Base-by-base conservation (phyloP, 495 filamentous ascomycete species). In the Echria macrotheca region DNA sequence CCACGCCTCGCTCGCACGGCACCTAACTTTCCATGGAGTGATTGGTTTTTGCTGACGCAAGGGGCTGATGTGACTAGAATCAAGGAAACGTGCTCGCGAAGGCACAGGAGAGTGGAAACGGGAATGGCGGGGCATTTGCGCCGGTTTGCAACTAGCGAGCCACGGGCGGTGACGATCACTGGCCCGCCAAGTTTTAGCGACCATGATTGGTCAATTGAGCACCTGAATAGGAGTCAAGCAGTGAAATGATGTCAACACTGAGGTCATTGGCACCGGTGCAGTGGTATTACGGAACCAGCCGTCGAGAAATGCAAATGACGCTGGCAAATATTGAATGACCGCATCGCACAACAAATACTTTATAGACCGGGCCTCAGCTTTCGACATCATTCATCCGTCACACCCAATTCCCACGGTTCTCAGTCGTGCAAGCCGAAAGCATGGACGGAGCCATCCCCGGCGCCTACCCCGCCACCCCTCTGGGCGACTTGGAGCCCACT, bases 131-230 rank as follows among this genome's bases (percentile, higher is more conserved):
- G n/a, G n/a, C n/a, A n/a, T n/a, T n/a, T n/a, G n/a, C n/a, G n/a
- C n/a, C n/a, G n/a, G n/a, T n/a, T n/a, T n/a, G n/a, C n/a, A n/a
- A n/a, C n/a, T n/a, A n/a, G n/a, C n/a, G n/a, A n/a, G n/a, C n/a
- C n/a, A n/a, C n/a, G n/a, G n/a, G n/a, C n/a, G n/a, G n/a, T n/a
- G n/a, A n/a, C n/a, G n/a, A n/a, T n/a, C n/a, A n/a, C n/a, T n/a
- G n/a, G n/a, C n/a, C n/a, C n/a, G n/a, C n/a, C n/a, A n/a, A 31
- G 6, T 31, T 31, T 12, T 31, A 6, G 28, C 28, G 28, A 12
- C 12, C 28, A 6, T 31, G 28, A 41, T 41, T 41, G 38, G 38
- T n/a, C 38, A 41, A 41, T 41, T 5, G n/a, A n/a, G n/a, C n/a
- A n/a, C n/a, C 38, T 5, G 14, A 17, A 5, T 7, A 17, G 19